These are phyloP conservation scores for Boletellus ananiceps DNA, from an alignment of 768 basidiomycete genomes.

Conservation along the genomic window DNA sequence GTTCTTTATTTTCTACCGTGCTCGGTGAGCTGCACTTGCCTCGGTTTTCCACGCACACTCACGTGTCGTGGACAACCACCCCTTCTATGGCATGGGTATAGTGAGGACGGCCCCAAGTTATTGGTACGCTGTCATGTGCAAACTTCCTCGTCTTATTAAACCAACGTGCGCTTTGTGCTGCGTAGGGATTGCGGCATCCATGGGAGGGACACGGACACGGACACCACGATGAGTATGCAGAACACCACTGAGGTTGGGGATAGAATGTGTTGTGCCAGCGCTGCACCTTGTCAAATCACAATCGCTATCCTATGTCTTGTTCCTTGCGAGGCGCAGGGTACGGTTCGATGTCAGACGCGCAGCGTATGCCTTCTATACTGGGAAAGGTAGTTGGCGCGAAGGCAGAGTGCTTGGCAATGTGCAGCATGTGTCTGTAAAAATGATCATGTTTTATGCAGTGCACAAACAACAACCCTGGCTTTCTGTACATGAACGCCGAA, in stretches of 20 bases:
- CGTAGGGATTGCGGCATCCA: slow-evolving; percentile 56
- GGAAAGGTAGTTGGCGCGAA: background rate
- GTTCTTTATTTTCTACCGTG: slow-evolving; percentile 98
- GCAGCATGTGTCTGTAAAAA: background rate
- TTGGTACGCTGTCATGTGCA: slow-evolving; percentile 41
- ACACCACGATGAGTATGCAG: slow-evolving; percentile 33
- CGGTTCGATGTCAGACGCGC: background rate
- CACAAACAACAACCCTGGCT: background rate
- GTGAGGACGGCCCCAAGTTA: slow-evolving; percentile 74
- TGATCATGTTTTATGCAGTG: background rate
- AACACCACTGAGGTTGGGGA: slow-evolving; percentile 34
- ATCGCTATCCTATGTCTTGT: background rate
- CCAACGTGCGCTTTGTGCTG: background rate
- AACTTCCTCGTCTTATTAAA: background rate
- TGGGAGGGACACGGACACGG: slow-evolving; percentile 60
- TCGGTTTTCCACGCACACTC: background rate
- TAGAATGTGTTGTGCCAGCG: slow-evolving; percentile 9
- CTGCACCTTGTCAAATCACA: background rate
- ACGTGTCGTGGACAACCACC: background rate
- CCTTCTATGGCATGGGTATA: slow-evolving; percentile 24
- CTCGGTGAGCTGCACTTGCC: slow-evolving; percentile 56
- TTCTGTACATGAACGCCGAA: background rate
- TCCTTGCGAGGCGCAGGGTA: background rate
- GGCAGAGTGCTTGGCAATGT: background rate
- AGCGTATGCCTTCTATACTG: background rate